Evolutionary conservation across 169 alveolate genomes (phyloP).

Genomic region (Plasmodium gonderi): DNA sequence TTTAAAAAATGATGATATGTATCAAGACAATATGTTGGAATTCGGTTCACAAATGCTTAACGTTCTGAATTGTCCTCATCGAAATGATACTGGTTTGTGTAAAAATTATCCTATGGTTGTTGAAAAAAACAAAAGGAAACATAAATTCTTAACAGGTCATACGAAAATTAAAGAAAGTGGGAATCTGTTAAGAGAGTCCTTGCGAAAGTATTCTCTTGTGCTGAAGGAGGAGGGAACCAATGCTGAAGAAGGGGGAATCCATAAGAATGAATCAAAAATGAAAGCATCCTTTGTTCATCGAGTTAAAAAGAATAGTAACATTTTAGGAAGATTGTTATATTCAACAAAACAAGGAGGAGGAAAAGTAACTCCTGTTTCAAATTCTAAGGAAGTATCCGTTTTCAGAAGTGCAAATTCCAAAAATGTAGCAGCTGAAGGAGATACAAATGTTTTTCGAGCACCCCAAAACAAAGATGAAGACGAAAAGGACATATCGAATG

Average conservation of each 20-base stretch:
- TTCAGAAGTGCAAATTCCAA: neutral
- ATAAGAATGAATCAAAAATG: neutral
- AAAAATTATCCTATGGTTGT: neutral
- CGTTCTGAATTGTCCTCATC: neutral
- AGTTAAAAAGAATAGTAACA: neutral
- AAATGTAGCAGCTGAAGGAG: neutral
- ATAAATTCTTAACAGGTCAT: neutral
- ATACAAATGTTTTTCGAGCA: neutral
- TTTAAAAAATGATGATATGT: slow-evolving; percentile 16
- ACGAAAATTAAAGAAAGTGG: neutral
- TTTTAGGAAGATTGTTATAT: slow-evolving; percentile 1
- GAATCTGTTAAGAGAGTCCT: neutral
- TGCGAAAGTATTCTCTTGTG: neutral
- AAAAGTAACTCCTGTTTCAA: neutral
- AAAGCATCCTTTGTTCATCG: neutral
- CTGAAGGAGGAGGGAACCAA: neutral
- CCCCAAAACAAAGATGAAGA: neutral
- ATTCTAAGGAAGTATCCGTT: neutral
- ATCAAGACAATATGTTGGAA: neutral
- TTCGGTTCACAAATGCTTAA: neutral
- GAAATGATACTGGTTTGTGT: neutral
- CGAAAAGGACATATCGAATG: too few species aligned
- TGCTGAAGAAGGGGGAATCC: neutral
- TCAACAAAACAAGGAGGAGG: slow-evolving; percentile 8
- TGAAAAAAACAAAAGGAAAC: neutral